Percentiles rank a stretch among this genome's conserved stretches.
phyloP scores from a whole-genome alignment of 257 asterid genomes.

The Cruciata laevipes region DNA sequence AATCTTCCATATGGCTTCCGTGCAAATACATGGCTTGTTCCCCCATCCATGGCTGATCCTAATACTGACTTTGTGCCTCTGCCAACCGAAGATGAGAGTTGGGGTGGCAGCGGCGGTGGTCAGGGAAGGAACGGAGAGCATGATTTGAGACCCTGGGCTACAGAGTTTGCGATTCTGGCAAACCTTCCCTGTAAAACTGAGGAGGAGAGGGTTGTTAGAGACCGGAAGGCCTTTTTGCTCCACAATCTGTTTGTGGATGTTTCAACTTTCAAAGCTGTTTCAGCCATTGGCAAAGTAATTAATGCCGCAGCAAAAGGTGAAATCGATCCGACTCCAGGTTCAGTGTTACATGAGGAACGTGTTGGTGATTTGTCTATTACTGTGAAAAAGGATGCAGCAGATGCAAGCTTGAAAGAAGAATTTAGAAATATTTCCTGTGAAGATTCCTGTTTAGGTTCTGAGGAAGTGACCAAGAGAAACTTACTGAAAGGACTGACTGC shows the following conservation, averaged over 20 bases:
- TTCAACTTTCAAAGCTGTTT: constrained; percentile 73
- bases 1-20: constrained; percentile 98
- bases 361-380: constrained; percentile 68
- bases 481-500: constrained; percentile 91
- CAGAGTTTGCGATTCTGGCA: constrained; percentile 74
- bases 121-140: constrained; percentile 69
- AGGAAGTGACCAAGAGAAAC: constrained; percentile 61
- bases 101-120: constrained; percentile 99
- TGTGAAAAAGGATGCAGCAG: constrained; percentile 56
- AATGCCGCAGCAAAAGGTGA: constrained; percentile 33
- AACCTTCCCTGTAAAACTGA: constrained; percentile 85
- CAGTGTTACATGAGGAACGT: constrained; percentile 53
- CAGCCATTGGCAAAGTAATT: constrained; percentile 64
- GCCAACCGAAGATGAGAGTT: constrained; percentile 75
- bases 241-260: constrained; percentile 91
- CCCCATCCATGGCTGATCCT: constrained; percentile 59
- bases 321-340: constrained; percentile 35
- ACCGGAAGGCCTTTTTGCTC: constrained; percentile 93
- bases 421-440: constrained; percentile 42
- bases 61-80: constrained; percentile 47
- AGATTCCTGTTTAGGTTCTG: constrained; percentile 32
- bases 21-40: constrained; percentile 93
- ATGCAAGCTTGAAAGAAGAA: constrained; percentile 54
- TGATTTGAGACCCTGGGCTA: constrained; percentile 91
- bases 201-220: constrained; percentile 90